A percentile compares a stretch with the other conserved stretches of the same genome.
phyloP scores from a whole-genome alignment of 192 early-diverging fungal genomes.

The Obelidium mucronatum region DNA sequence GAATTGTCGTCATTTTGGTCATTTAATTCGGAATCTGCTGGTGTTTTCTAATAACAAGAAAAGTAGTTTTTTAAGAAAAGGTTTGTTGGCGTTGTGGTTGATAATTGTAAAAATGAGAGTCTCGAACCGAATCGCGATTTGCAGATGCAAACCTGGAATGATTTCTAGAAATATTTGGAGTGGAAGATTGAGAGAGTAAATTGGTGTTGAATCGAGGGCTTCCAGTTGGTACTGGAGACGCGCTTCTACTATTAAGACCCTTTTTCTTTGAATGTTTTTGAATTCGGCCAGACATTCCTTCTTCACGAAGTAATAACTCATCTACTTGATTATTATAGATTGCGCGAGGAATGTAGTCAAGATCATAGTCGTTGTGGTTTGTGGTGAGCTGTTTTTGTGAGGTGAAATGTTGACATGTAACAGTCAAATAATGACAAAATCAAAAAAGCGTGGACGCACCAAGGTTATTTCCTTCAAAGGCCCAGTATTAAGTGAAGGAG shows the following conservation, averaged over 20 bases:
- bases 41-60: background rate
- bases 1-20: background rate
- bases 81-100: background rate
- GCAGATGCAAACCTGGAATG: conserved; percentile 2
- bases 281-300: conserved; percentile 42
- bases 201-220: conserved; percentile 7
- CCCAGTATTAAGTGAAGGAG: background rate
- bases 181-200: conserved; percentile 23
- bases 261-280: conserved; percentile 8
- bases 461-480: background rate
- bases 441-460: background rate
- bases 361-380: conserved; percentile 48
- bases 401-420: too few relatives aligned
- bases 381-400: conserved; percentile 11
- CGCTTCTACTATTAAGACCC: background rate
- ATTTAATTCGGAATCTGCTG: background rate
- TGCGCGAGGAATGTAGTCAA: conserved; percentile 54
- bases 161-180: conserved; percentile 26
- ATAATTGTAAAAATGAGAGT: background rate
- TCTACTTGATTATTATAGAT: conserved; percentile 53
- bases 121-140: background rate
- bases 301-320: conserved; percentile 53
- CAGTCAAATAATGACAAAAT: background rate
- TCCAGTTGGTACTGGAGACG: conserved; percentile 10
- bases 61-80: background rate